phyloP scores from a whole-genome alignment of 108 stramenopile species.

The Ochromonas danica region DNA sequence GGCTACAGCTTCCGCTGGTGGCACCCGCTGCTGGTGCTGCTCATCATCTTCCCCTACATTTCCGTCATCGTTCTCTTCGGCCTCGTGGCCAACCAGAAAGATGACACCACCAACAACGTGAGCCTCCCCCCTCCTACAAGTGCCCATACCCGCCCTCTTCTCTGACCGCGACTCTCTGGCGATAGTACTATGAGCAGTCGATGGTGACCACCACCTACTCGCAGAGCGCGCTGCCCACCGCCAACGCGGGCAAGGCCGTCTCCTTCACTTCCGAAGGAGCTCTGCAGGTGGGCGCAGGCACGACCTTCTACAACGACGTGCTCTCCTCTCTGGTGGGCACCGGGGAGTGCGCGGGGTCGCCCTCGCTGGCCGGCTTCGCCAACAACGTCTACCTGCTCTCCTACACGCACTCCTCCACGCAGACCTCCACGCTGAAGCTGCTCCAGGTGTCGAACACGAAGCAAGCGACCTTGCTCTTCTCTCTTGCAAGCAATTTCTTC shows the following conservation, averaged over 20 bases:
- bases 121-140: background rate
- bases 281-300: background rate
- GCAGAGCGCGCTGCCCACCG: background rate
- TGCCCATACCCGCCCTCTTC: background rate
- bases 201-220: background rate
- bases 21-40: background rate
- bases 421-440: background rate
- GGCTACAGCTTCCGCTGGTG: no score
- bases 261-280: background rate
- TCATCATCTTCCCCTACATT: background rate
- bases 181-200: background rate
- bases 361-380: background rate
- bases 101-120: background rate
- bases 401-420: background rate
- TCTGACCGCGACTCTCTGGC: background rate
- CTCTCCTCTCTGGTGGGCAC: background rate
- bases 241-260: background rate
- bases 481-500: background rate
- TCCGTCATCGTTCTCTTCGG: background rate
- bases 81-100: background rate
- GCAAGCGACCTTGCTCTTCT: background rate
- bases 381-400: background rate
- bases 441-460: background rate
- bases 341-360: background rate
- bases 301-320: background rate